Percentiles rank a stretch among this genome's conserved stretches.
These are phyloP conservation scores for Quercus tomentella DNA, from an alignment of 331 rosid species.

Conservation along the genomic window DNA sequence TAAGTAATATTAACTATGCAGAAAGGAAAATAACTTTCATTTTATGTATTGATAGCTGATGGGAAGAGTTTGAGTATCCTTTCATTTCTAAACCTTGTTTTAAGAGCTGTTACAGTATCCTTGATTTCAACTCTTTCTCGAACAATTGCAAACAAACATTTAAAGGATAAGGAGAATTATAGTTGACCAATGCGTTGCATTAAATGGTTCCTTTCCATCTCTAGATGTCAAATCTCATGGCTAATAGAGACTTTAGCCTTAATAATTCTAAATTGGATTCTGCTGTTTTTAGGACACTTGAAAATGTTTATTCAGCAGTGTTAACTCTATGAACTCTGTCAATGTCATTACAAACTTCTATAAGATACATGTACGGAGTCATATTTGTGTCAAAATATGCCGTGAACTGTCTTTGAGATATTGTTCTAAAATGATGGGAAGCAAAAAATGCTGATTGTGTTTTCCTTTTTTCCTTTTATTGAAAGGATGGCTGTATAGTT, in stretches of 20 bases:
- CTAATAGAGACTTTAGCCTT: neutral
- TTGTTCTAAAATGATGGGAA: neutral
- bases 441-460: neutral
- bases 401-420: neutral
- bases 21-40: too few species aligned
- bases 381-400: neutral
- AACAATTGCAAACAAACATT: neutral
- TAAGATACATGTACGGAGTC: neutral
- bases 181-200: neutral
- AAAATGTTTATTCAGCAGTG: neutral
- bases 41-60: too few species aligned
- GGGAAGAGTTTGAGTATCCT: too few species aligned
- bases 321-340: neutral
- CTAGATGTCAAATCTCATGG: neutral
- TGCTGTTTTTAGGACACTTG: neutral
- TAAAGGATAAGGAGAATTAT: neutral
- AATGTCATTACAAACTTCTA: neutral
- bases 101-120: neutral
- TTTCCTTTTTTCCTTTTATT: neutral
- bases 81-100: neutral
- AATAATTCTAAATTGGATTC: neutral
- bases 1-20: too few species aligned
- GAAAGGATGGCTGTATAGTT: slow-evolving; percentile 87
- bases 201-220: neutral
- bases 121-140: neutral